Percentiles rank a stretch among this genome's conserved stretches.
Conservation (phyloP, 495 filamentous ascomycete species). For the Pseudomonodictys pantanalensis region DNA sequence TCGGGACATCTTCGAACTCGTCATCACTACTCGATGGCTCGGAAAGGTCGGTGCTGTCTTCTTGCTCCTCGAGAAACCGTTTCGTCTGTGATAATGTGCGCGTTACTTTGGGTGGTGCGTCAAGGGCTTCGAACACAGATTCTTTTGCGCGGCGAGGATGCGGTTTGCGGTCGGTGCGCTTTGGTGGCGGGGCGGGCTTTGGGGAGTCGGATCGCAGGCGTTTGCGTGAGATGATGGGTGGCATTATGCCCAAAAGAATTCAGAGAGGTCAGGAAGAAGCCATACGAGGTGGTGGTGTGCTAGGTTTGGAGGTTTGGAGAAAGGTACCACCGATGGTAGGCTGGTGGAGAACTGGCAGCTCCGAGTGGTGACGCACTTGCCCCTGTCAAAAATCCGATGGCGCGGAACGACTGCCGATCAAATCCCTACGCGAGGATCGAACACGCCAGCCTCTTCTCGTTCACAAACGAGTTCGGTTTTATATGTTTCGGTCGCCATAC, state of each 20-base stretch:
- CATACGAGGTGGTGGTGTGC: too few relatives aligned
- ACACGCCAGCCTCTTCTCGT: too few relatives aligned
- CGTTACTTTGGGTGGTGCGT: slow-evolving; percentile 50
- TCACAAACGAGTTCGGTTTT: too few relatives aligned
- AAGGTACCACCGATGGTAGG: background rate
- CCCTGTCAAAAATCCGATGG: slow-evolving; percentile 1
- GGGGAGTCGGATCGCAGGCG: slow-evolving; percentile 34
- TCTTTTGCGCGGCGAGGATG: slow-evolving; percentile 9
- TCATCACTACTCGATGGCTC: slow-evolving; percentile 48
- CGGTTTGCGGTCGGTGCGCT: background rate
- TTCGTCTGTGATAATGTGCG: slow-evolving; percentile 52
- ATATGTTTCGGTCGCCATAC: too few relatives aligned
- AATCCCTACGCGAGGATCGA: too few relatives aligned
- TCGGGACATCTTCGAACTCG: slow-evolving; percentile 63
- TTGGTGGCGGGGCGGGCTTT: slow-evolving; percentile 23
- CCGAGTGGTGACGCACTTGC: slow-evolving; percentile 11
- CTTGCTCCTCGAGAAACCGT: slow-evolving; percentile 47
- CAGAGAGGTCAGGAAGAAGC: too few relatives aligned
- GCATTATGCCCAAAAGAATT: slow-evolving; percentile 29
- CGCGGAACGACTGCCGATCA: too few relatives aligned
- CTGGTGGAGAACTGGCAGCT: background rate
- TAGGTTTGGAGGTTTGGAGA: background rate
- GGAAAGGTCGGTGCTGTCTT: slow-evolving; percentile 63
- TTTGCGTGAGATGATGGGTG: slow-evolving; percentile 38
- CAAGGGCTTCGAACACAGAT: slow-evolving; percentile 62